Evolutionary conservation across 2,329 filamentous ascomycete species (phyloP), one percentile per base, ranked within the genome.

Genomic region (Lecanosticta acicola): DNA sequence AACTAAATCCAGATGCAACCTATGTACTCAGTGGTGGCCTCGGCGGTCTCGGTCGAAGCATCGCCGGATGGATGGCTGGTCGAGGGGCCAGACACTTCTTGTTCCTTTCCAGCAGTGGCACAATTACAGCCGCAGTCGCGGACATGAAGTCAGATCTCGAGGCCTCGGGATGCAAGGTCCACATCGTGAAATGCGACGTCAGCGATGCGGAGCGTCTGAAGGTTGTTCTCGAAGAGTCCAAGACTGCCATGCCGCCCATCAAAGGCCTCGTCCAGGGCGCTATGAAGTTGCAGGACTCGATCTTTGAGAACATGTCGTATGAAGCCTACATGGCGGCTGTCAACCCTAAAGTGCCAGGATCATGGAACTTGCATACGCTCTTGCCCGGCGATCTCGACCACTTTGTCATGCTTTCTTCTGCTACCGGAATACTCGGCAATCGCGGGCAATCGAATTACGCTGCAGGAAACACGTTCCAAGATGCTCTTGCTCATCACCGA

Each of bases 351-450:
- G 49, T 53, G 10, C 29, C 37, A 7, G 49, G 54, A 7, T 54
- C 58, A n/a, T 58, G 56, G 59, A 77, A 78, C 42, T 67, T 80
- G 1, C 68, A 77, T 16, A 43, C 48, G 8, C 32, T 51, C 2
- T 41, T 65, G 1, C 48, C 48, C 3, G 29, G 40, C 3, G 48
- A 53, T 8, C 33, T 57, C 7, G 63, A 66, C 42, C 63, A 64
- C 48, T 67, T 67, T 51, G 44, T 63, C 33, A 46, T 59, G 39
- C 42, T 63, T 8, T 56, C 53, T 10, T 61, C 58, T 2, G 33
- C 56, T 3, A 43, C 56, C 0, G 58, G 58, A 3, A 41, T 58
- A 1, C 46, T 56, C 13, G 61, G 61, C 8, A 48, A 54, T 29
- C 40, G 36, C 16, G 51, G 53, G 3, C 78, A 81, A 51, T 71